Percentiles rank a stretch among this genome's conserved stretches.
Evolutionary conservation across 768 basidiomycete genomes (phyloP).

Genomic region (Wakefieldia striispora): DNA sequence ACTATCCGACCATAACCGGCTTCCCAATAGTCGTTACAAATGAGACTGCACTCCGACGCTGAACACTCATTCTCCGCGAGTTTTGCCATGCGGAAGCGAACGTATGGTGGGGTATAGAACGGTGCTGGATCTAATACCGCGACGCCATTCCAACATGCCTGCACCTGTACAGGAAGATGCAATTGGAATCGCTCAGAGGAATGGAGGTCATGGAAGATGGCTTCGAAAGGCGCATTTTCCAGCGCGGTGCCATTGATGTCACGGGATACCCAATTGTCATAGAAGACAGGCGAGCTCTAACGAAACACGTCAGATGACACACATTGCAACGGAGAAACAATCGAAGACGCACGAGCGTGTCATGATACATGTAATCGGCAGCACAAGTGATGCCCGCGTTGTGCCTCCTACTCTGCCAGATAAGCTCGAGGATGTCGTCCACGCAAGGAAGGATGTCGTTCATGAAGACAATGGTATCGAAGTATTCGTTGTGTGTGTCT

Average conservation of each 20-base stretch:
- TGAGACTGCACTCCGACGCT: constrained; percentile 92
- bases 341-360: constrained; percentile 62
- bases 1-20: constrained; percentile 94
- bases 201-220: constrained; percentile 82
- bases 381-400: constrained; percentile 99
- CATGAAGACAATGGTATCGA: constrained; percentile 98
- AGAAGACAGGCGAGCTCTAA: constrained; percentile 86
- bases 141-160: constrained; percentile 98
- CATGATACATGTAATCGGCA: constrained; percentile 98
- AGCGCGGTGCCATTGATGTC: constrained; percentile 99
- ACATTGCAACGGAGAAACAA: constrained; percentile 23
- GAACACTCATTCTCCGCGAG: constrained; percentile 89
- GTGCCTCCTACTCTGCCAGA: constrained; percentile 89
- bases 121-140: constrained; percentile 95
- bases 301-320: not conserved
- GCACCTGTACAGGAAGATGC: constrained; percentile 94
- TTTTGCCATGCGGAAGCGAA: constrained; percentile 93
- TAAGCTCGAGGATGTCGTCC: constrained; percentile 96
- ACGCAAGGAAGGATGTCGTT: constrained; percentile 98
- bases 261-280: constrained; percentile 97
- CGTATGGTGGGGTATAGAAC: constrained; percentile 87
- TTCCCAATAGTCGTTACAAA: constrained; percentile 99
- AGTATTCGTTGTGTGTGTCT: constrained; percentile 89
- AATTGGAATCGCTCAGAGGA: constrained; percentile 81
- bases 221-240: constrained; percentile 96